phyloP scores from a whole-genome alignment of 2,329 filamentous ascomycete species.

The Scytalidium lignicola region DNA sequence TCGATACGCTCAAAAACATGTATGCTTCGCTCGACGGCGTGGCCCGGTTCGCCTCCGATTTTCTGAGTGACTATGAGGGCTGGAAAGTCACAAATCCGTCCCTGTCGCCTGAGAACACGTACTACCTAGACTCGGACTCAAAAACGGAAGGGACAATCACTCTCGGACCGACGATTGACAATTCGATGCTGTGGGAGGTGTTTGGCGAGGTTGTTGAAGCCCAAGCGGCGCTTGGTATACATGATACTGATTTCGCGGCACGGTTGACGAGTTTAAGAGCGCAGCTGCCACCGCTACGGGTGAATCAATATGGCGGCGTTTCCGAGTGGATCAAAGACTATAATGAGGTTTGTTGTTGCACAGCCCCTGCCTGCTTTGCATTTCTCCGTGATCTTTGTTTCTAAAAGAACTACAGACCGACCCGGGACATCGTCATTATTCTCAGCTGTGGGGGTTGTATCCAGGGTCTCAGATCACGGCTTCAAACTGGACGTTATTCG shows the following conservation, averaged over 20 bases:
- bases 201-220: constrained; percentile 17
- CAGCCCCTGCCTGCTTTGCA: constrained; percentile 9
- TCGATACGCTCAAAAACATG: constrained; percentile 13
- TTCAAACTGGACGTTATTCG: constrained; percentile 1
- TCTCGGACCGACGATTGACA: constrained; percentile 34
- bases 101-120: constrained; percentile 30
- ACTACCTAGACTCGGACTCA: constrained; percentile 9
- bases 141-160: constrained; percentile 12
- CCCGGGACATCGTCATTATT: constrained; percentile 45
- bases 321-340: constrained; percentile 4
- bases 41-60: constrained; percentile 34
- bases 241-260: constrained; percentile 1
- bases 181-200: constrained; percentile 32
- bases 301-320: constrained; percentile 3
- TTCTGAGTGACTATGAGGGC: constrained; percentile 29
- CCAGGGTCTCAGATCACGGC: constrained; percentile 36
- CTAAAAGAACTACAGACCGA: constrained; percentile 27
- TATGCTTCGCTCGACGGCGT: constrained; percentile 31
- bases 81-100: constrained; percentile 30
- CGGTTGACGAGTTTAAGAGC: not conserved
- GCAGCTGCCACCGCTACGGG: not conserved
- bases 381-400: constrained; percentile 5
- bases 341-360: constrained; percentile 1
- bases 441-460: constrained; percentile 43
- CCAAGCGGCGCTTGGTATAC: constrained; percentile 1